These are phyloP conservation scores for Alternaria gaisen DNA, from an alignment of 2,329 filamentous ascomycete species.

Conservation along the genomic window DNA sequence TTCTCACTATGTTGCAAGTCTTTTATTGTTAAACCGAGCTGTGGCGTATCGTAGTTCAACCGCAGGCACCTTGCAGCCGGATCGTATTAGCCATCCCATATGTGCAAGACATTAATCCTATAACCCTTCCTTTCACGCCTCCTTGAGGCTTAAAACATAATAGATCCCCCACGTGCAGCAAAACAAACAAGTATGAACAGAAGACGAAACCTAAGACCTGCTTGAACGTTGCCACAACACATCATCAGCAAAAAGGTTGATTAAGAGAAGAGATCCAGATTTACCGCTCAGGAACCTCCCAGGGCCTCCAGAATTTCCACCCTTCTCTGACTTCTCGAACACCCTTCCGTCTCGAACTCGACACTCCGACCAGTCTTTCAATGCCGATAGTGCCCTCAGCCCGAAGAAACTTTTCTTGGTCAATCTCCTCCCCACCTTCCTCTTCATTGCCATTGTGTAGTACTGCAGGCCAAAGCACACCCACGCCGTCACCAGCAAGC, in stretches of 20 bases:
- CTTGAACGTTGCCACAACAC: conserved; percentile 6
- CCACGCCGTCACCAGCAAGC: conserved; percentile 90
- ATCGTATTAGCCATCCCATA: conserved; percentile 1
- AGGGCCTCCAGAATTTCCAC: conserved; percentile 54
- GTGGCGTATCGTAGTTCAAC: background rate
- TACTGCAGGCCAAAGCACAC: conserved; percentile 91
- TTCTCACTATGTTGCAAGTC: background rate
- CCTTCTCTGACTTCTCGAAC: conserved; percentile 49
- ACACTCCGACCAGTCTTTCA: conserved; percentile 84
- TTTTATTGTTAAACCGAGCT: background rate
- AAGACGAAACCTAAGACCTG: conserved; percentile 1
- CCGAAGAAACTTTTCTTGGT: conserved; percentile 85
- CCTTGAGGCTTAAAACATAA: background rate
- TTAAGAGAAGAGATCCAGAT: background rate
- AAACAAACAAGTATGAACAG: background rate
- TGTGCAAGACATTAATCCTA: background rate
- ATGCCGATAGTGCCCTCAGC: conserved; percentile 86
- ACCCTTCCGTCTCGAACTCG: conserved; percentile 34
- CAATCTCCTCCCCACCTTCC: conserved; percentile 89
- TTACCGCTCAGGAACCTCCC: conserved; percentile 35
- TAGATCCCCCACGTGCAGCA: background rate
- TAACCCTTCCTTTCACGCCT: background rate
- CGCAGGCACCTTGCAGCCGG: background rate
- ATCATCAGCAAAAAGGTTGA: background rate
- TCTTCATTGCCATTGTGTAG: conserved; percentile 84